Percentiles rank a stretch among this genome's conserved stretches.
Evolutionary conservation across 2,329 filamentous ascomycete genomes (phyloP).

Genomic region (Cercospora janseana): DNA sequence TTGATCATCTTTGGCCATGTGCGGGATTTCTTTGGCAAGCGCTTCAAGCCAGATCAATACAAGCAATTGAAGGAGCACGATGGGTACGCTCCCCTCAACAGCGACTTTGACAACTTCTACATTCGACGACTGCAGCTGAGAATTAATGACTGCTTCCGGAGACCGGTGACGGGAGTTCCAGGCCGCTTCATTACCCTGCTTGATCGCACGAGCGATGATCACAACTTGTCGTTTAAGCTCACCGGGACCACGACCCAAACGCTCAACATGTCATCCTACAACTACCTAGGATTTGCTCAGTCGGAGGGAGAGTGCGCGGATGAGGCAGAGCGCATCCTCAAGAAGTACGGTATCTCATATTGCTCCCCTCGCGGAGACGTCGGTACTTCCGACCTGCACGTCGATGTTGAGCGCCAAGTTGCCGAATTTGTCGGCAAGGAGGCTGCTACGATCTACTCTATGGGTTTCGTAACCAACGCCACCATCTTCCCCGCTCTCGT

Average conservation of each 20-base stretch:
- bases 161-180: slow-evolving; percentile 88
- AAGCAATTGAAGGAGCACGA: slow-evolving; percentile 76
- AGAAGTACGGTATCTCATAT: slow-evolving; percentile 79
- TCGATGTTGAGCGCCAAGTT: slow-evolving; percentile 86
- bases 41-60: slow-evolving; percentile 85
- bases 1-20: slow-evolving; percentile 94
- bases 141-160: slow-evolving; percentile 94
- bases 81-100: slow-evolving; percentile 92
- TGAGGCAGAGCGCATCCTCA: slow-evolving; percentile 79
- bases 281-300: slow-evolving; percentile 97
- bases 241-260: slow-evolving; percentile 91
- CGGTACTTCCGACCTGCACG: slow-evolving; percentile 81
- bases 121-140: slow-evolving; percentile 87
- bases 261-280: slow-evolving; percentile 98
- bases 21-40: slow-evolving; percentile 96
- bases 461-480: slow-evolving; percentile 97
- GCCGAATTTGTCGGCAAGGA: slow-evolving; percentile 93
- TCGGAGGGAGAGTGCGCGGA: slow-evolving; percentile 96
- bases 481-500: slow-evolving; percentile 89
- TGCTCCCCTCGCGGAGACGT: slow-evolving; percentile 79
- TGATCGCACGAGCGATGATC: slow-evolving; percentile 85
- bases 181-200: slow-evolving; percentile 90
- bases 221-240: slow-evolving; percentile 85
- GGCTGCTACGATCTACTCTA: slow-evolving; percentile 93
- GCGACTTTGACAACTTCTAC: slow-evolving; percentile 99